These are phyloP conservation scores for Acorus gramineus DNA, from an alignment of 106 monocot genomes.

Conservation along the genomic window DNA sequence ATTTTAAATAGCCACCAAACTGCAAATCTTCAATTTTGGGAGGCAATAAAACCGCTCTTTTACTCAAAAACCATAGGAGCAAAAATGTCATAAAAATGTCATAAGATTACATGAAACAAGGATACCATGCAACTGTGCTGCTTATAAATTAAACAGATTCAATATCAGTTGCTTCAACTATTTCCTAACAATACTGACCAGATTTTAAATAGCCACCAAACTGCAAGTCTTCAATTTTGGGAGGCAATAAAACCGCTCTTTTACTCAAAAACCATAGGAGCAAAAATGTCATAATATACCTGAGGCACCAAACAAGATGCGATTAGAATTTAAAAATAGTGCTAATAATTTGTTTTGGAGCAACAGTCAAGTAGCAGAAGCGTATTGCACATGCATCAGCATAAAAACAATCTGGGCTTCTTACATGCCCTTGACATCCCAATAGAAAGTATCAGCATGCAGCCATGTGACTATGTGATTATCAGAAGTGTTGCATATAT, in stretches of 20 bases:
- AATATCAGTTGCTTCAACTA: no score
- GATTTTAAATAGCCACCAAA: constrained; percentile 88
- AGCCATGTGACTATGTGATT: no score
- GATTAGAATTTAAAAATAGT: background rate
- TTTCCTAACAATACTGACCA: constrained; percentile 30
- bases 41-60: constrained; percentile 69
- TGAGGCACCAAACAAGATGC: constrained; percentile 17
- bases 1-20: constrained; percentile 83
- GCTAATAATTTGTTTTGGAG: no score
- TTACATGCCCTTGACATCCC: no score
- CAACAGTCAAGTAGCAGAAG: no score
- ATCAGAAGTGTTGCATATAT: no score
- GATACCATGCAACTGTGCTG: no score
- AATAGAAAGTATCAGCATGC: no score
- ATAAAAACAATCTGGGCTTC: no score
- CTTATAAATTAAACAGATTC: no score
- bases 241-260: constrained; percentile 74
- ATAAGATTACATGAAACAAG: no score
- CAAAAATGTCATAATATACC: constrained; percentile 63
- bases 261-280: constrained; percentile 77
- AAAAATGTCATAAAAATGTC: constrained; percentile 53
- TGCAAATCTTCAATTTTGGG: constrained; percentile 64
- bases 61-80: constrained; percentile 75
- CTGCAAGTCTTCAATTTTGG: constrained; percentile 56
- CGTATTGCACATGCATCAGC: no score